Evolutionary conservation across 768 basidiomycete genomes (phyloP).

Genomic region (Phallus indusiatus): DNA sequence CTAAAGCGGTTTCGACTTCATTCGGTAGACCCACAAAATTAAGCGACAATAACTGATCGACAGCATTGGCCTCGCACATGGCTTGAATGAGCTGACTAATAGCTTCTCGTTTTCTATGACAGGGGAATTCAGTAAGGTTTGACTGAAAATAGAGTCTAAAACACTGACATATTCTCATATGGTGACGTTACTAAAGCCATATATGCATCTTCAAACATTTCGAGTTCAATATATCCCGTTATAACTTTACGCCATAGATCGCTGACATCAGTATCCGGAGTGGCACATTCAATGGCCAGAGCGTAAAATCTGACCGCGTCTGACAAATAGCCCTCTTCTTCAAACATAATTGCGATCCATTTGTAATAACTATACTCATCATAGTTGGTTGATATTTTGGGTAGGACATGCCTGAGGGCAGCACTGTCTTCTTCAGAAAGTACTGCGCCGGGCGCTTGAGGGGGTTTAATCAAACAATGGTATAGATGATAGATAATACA

Average conservation of each 20-base stretch:
- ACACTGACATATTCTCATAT: slow-evolving; percentile 66
- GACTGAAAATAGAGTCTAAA: not conserved
- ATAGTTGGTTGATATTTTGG: not conserved
- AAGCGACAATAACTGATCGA: slow-evolving; percentile 67
- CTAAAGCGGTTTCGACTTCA: slow-evolving; percentile 80
- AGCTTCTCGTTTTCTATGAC: slow-evolving; percentile 66
- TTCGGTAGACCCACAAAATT: slow-evolving; percentile 79
- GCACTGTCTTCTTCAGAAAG: slow-evolving; percentile 53
- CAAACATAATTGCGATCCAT: slow-evolving; percentile 59
- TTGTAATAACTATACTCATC: slow-evolving; percentile 5
- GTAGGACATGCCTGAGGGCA: slow-evolving; percentile 49
- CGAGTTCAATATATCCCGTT: slow-evolving; percentile 63
- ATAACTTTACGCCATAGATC: slow-evolving; percentile 77
- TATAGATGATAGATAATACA: slow-evolving; percentile 11
- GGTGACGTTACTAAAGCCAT: slow-evolving; percentile 64
- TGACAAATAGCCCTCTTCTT: slow-evolving; percentile 32
- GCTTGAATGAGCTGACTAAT: slow-evolving; percentile 75
- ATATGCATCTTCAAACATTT: slow-evolving; percentile 83
- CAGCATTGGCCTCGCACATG: slow-evolving; percentile 86
- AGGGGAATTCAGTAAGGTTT: slow-evolving; percentile 1
- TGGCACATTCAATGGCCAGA: slow-evolving; percentile 67
- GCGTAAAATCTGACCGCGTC: slow-evolving; percentile 44
- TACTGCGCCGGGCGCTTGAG: slow-evolving; percentile 26
- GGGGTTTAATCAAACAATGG: slow-evolving; percentile 26
- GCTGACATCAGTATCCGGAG: slow-evolving; percentile 41